phyloP scores from a whole-genome alignment of 1,284 basidiomycete species.

The Ustilago vetiveriae region DNA sequence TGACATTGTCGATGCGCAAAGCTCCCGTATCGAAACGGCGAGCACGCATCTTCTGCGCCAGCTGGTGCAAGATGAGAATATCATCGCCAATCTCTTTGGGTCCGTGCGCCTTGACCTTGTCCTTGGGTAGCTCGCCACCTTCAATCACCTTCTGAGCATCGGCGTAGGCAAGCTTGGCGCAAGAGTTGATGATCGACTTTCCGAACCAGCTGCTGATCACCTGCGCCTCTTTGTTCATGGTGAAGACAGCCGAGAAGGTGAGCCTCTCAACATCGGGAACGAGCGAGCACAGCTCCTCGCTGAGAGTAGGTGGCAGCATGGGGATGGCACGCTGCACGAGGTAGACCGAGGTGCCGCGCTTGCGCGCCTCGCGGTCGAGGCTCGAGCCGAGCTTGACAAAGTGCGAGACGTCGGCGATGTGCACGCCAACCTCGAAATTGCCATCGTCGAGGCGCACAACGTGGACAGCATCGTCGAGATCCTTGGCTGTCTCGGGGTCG shows the following conservation, averaged over 20 bases:
- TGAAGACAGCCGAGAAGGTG: slow-evolving; percentile 78
- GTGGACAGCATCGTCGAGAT: slow-evolving; percentile 93
- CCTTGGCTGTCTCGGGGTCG: slow-evolving; percentile 87
- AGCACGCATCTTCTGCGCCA: slow-evolving; percentile 77
- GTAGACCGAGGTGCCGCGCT: slow-evolving; percentile 95
- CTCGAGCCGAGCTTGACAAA: slow-evolving; percentile 95
- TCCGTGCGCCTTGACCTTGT: slow-evolving; percentile 68
- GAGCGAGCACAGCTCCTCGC: slow-evolving; percentile 91
- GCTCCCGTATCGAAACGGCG: slow-evolving; percentile 84
- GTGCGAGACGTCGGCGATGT: slow-evolving; percentile 93
- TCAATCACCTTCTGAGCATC: slow-evolving; percentile 85
- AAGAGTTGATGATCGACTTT: slow-evolving; percentile 89
- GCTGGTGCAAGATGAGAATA: slow-evolving; percentile 74
- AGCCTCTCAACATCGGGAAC: slow-evolving; percentile 86
- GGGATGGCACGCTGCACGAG: slow-evolving; percentile 93
- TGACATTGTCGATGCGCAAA: slow-evolving; percentile 77
- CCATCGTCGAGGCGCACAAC: slow-evolving; percentile 88
- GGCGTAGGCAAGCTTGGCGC: slow-evolving; percentile 83
- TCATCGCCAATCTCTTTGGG: slow-evolving; percentile 77
- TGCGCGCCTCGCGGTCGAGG: slow-evolving; percentile 95
- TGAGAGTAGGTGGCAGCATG: slow-evolving; percentile 91
- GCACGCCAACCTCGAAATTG: slow-evolving; percentile 88
- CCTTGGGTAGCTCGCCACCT: slow-evolving; percentile 72
- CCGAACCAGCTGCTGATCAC: slow-evolving; percentile 90
- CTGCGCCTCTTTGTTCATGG: slow-evolving; percentile 82